These are phyloP conservation scores for Alternaria ventricosa DNA, from an alignment of 2,329 filamentous ascomycete genomes.

Conservation along the genomic window DNA sequence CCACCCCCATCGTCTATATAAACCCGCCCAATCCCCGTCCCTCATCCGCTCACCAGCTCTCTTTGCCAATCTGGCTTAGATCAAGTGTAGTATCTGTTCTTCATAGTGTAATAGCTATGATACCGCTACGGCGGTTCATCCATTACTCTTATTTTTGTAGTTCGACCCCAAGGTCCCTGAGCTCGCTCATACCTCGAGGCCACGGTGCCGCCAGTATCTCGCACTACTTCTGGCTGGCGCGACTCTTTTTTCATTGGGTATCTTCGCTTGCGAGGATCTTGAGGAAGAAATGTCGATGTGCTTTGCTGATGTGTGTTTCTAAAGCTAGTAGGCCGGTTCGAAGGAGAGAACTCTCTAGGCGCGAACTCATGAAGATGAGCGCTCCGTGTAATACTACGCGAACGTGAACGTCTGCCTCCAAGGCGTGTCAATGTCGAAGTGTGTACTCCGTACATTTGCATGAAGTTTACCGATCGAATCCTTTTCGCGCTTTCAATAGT, in stretches of 20 bases:
- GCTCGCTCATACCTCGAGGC: not conserved
- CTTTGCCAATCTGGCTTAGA: not conserved
- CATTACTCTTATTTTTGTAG: not conserved
- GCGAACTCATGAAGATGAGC: rapidly evolving
- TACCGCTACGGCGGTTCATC: not conserved
- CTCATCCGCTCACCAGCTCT: not conserved
- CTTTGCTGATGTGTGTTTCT: rapidly evolving
- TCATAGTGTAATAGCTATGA: not conserved
- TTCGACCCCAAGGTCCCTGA: not conserved
- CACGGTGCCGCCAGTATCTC: not conserved
- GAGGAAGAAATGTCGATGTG: not conserved
- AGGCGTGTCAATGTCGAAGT: not conserved
- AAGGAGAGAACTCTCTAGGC: not conserved
- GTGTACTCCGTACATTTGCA: not conserved
- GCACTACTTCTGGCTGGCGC: not conserved
- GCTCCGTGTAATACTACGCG: not conserved
- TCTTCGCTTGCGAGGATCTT: not conserved
- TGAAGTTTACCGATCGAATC: not conserved
- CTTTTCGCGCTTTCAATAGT: not conserved
- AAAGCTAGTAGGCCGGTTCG: rapidly evolving
- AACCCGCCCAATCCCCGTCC: not conserved
- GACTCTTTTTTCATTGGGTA: not conserved
- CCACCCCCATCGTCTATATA: not conserved
- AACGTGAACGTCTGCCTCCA: not conserved
- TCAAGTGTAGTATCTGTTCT: conserved; percentile 1